A percentile compares a stretch with the other conserved stretches of the same genome.
Conservation (phyloP, 106 monocot species). For the Triglochin maritima region DNA sequence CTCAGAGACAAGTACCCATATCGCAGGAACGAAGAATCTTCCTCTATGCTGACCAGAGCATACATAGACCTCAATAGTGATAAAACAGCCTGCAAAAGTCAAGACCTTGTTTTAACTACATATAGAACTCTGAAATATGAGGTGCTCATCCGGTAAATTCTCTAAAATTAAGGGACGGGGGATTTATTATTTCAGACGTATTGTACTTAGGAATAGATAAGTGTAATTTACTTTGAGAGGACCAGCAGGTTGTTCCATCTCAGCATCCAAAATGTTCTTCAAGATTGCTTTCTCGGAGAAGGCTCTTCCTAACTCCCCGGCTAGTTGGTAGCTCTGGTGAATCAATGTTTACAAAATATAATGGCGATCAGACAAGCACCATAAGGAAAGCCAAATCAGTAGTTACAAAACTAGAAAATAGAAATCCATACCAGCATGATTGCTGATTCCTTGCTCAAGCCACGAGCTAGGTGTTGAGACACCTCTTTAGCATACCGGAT, state of each 20-base stretch:
- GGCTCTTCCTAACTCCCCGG: slow-evolving; percentile 68
- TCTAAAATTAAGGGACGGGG: background rate
- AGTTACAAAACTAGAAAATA: too few species aligned
- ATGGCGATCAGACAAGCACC: background rate
- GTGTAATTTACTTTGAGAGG: slow-evolving; percentile 51
- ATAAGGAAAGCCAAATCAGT: background rate
- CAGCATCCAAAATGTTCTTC: slow-evolving; percentile 39
- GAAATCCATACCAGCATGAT: slow-evolving; percentile 39
- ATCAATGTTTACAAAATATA: background rate
- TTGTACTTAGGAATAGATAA: too few species aligned
- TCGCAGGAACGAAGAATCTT: slow-evolving; percentile 68
- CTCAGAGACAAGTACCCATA: slow-evolving; percentile 52
- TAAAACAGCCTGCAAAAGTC: slow-evolving; percentile 50
- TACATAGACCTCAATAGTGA: slow-evolving; percentile 72
- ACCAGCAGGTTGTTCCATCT: slow-evolving; percentile 23
- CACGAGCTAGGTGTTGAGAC: slow-evolving; percentile 41
- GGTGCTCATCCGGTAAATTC: background rate
- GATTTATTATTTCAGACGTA: background rate
- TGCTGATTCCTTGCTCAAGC: slow-evolving; percentile 58
- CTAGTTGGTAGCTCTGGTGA: slow-evolving; percentile 72
- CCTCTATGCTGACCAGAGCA: slow-evolving; percentile 62
- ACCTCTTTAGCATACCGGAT: slow-evolving; percentile 53
- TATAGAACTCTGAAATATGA: background rate
- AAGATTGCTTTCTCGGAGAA: slow-evolving; percentile 69
- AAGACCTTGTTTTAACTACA: background rate